phyloP scores from a whole-genome alignment of 148 eudicot species.

The Rhododendron henanense region DNA sequence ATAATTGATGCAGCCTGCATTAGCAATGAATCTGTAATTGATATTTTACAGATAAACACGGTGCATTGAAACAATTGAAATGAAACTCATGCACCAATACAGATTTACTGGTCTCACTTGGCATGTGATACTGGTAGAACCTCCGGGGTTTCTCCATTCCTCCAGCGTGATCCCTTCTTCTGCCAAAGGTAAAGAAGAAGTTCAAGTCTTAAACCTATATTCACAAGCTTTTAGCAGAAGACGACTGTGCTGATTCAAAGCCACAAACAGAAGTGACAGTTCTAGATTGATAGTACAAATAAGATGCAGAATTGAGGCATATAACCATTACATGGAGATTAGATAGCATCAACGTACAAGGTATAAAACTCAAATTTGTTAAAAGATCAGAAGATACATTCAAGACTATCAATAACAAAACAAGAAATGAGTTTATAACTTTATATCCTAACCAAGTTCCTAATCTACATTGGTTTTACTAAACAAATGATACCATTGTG shows the following conservation, averaged over 20 bases:
- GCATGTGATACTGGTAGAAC: constrained; percentile 65
- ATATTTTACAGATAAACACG: neutral
- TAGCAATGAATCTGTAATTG: constrained; percentile 13
- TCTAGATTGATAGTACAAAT: neutral
- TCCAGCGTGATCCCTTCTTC: constrained; percentile 86
- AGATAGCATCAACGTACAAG: neutral
- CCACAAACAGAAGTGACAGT: neutral
- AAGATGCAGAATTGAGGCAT: neutral
- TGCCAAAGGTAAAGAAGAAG: constrained; percentile 26
- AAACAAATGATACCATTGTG: neutral
- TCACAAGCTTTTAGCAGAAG: neutral
- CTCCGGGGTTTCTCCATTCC: constrained; percentile 74
- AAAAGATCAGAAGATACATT: neutral
- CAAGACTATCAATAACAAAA: neutral
- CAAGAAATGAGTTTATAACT: neutral
- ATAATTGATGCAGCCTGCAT: constrained; percentile 84
- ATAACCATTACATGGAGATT: neutral
- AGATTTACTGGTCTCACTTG: constrained; percentile 45
- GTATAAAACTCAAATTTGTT: neutral
- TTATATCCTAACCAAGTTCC: neutral
- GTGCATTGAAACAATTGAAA: neutral
- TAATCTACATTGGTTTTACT: neutral
- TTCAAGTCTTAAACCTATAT: constrained; percentile 2
- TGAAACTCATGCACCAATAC: neutral
- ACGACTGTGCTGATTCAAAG: neutral